These are phyloP conservation scores for Entonaema liquescens DNA, from an alignment of 495 filamentous ascomycete species.

Conservation along the genomic window DNA sequence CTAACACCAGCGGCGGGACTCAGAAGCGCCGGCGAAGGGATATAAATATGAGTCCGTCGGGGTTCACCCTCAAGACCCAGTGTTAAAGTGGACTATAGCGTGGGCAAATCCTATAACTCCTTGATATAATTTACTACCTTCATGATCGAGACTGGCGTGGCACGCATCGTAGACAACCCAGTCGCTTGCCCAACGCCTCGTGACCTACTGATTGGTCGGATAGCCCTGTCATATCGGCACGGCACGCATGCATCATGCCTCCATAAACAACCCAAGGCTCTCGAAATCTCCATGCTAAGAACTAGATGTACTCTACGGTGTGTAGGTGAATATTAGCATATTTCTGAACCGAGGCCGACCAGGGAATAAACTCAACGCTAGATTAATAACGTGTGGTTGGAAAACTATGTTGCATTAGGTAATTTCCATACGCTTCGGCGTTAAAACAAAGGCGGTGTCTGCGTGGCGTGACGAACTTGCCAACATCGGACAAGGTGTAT, in stretches of 20 bases:
- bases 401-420: not conserved
- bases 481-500: not conserved
- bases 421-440: not conserved
- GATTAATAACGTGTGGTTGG: not conserved
- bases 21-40: not conserved
- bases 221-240: not conserved
- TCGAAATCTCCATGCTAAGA: not conserved
- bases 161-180: not conserved
- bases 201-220: constrained; percentile 4
- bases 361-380: not conserved
- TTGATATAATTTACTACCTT: not conserved
- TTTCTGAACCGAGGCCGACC: not conserved
- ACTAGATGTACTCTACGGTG: not conserved
- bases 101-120: not conserved
- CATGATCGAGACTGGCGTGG: not conserved
- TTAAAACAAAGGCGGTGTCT: not conserved
- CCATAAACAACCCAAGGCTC: not conserved
- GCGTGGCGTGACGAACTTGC: constrained; percentile 7
- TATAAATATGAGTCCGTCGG: not conserved
- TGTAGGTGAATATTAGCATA: too few species aligned
- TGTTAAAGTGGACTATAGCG: not conserved
- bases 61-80: not conserved
- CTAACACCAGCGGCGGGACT: not conserved
- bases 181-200: not conserved
- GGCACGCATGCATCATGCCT: not conserved